Evolutionary conservation across 805 yeast genomes (phyloP).

Genomic region (Cyberlindnera subsufficiens): DNA sequence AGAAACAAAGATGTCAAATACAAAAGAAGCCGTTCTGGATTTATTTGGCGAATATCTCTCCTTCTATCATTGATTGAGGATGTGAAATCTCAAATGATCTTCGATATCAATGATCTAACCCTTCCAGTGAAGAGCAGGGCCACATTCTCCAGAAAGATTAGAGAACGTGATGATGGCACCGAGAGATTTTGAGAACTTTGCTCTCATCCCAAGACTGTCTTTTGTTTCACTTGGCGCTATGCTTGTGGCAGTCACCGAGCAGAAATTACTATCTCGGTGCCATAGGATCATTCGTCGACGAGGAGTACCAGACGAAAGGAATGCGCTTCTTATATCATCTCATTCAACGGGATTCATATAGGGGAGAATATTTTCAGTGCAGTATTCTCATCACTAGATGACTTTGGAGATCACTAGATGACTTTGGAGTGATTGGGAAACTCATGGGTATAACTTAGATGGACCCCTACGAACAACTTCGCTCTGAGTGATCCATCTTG

Average conservation of each 20-base stretch:
- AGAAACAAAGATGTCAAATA: too few species aligned
- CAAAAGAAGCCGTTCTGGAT: neutral
- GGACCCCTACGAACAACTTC: neutral
- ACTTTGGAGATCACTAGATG: too few species aligned
- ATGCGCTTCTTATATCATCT: neutral
- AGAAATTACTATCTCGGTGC: neutral
- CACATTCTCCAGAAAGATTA: neutral
- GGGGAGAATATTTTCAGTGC: neutral
- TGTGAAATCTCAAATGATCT: neutral
- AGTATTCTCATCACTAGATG: neutral
- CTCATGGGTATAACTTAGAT: neutral
- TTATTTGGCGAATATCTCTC: neutral
- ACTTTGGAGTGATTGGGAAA: neutral
- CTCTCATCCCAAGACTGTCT: neutral
- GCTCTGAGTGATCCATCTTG: neutral
- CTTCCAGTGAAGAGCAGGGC: neutral
- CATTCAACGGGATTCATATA: neutral
- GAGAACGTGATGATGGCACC: neutral
- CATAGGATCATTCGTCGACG: neutral
- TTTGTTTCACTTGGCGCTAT: too few species aligned
- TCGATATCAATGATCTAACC: neutral
- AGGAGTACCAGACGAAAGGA: neutral
- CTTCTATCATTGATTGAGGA: neutral
- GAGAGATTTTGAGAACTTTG: neutral
- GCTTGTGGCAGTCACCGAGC: neutral